phyloP scores from a whole-genome alignment of 1,284 basidiomycete genomes.

The Cryptococcus sp. region DNA sequence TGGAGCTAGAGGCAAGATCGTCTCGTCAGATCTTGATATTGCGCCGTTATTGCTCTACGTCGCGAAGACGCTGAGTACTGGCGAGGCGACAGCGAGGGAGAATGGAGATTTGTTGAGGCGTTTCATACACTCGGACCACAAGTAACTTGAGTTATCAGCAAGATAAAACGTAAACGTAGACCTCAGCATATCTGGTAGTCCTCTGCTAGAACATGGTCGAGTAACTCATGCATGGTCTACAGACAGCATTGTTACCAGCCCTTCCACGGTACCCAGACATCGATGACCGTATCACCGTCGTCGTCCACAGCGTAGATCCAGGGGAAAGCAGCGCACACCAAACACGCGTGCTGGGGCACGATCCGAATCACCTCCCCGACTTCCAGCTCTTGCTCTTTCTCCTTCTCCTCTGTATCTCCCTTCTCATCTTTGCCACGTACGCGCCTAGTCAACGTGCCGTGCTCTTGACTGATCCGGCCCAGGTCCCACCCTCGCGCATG shows the following conservation, averaged over 20 bases:
- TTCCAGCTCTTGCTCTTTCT: slow-evolving; percentile 52
- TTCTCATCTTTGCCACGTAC: slow-evolving; percentile 3
- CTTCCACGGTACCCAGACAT: slow-evolving; percentile 89
- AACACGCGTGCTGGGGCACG: slow-evolving; percentile 60
- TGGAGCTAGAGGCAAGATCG: slow-evolving; percentile 4
- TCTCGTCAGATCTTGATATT: slow-evolving; percentile 1
- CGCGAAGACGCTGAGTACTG: slow-evolving; percentile 1
- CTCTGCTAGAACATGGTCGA: too few species aligned
- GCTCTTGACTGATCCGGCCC: slow-evolving; percentile 73
- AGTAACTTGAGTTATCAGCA: too few species aligned
- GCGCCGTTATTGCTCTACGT: slow-evolving; percentile 10
- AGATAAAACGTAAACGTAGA: too few species aligned
- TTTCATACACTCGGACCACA: background rate
- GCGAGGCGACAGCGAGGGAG: slow-evolving; percentile 7
- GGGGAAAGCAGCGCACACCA: slow-evolving; percentile 72
- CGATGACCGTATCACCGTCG: slow-evolving; percentile 64
- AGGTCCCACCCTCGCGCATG: slow-evolving; percentile 69
- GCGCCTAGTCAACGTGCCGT: slow-evolving; percentile 65
- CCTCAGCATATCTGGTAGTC: too few species aligned
- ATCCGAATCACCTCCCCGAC: slow-evolving; percentile 60
- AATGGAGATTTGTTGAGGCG: slow-evolving; percentile 11
- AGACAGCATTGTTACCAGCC: slow-evolving; percentile 64
- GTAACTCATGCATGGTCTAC: too few species aligned
- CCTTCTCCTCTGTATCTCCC: slow-evolving; percentile 28
- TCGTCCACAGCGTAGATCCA: slow-evolving; percentile 81